Conservation (phyloP, 331 rosid genomes). For the Quercus phellos region DNA sequence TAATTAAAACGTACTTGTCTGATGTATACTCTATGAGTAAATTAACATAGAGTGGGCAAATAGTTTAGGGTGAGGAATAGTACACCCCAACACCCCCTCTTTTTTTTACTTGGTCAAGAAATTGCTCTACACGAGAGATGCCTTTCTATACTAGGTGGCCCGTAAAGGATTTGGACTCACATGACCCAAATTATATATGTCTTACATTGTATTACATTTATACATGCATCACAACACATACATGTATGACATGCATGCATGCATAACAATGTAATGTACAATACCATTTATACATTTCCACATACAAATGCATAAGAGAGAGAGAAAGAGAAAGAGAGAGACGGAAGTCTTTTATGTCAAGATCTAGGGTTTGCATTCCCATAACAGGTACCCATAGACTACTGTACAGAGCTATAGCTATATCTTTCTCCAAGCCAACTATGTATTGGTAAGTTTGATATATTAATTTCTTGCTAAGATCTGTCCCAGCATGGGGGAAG, state of each 20-base stretch:
- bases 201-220: neutral
- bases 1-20: neutral
- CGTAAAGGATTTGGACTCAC: conserved; percentile 33
- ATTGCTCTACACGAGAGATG: neutral
- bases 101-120: neutral
- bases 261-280: neutral
- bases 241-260: conserved; percentile 31
- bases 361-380: conserved; percentile 38
- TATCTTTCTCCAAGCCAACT: conserved; percentile 5
- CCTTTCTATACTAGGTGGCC: neutral
- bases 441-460: neutral
- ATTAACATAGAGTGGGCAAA: neutral
- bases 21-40: neutral
- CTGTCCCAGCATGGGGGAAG: conserved; percentile 24
- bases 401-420: conserved; percentile 10
- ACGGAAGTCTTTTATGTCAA: conserved; percentile 19
- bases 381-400: neutral
- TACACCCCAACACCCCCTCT: neutral
- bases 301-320: neutral
- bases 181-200: conserved; percentile 46
- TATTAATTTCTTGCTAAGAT: conserved; percentile 3
- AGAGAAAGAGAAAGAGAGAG: conserved; percentile 23
- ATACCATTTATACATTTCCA: conserved; percentile 24
- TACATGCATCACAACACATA: conserved; percentile 38
- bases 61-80: neutral